phyloP scores from a whole-genome alignment of 2,329 filamentous ascomycete genomes.

The Alternaria sp. region DNA sequence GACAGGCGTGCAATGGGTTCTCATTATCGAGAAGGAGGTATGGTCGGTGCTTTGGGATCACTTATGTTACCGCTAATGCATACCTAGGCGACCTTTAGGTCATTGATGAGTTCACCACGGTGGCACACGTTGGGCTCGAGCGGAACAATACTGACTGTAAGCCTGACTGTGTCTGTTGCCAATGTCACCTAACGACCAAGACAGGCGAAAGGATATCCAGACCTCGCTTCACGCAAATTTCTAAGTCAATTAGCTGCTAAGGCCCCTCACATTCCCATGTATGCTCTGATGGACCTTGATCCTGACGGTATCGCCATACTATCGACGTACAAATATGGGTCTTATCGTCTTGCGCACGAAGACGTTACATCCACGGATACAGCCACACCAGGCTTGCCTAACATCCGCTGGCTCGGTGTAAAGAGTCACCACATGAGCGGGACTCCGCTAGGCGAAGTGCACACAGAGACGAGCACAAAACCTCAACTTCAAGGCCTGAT shows the following conservation, averaged over 20 bases:
- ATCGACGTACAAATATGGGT: slow-evolving; percentile 75
- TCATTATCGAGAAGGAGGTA: slow-evolving; percentile 83
- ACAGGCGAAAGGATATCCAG: slow-evolving; percentile 83
- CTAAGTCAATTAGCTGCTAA: slow-evolving; percentile 56
- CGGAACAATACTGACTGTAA: slow-evolving; percentile 74
- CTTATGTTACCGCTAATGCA: slow-evolving; percentile 19
- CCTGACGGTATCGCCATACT: slow-evolving; percentile 78
- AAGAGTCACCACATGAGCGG: slow-evolving; percentile 42
- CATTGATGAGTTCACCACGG: slow-evolving; percentile 64
- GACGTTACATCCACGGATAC: slow-evolving; percentile 49
- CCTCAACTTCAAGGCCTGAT: slow-evolving; percentile 53
- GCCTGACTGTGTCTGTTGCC: slow-evolving; percentile 9
- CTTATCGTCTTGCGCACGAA: slow-evolving; percentile 68
- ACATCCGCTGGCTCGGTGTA: slow-evolving; percentile 71
- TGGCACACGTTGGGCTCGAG: slow-evolving; percentile 59
- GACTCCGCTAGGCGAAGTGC: slow-evolving; percentile 19
- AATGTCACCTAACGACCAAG: slow-evolving; percentile 10
- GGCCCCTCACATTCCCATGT: slow-evolving; percentile 57
- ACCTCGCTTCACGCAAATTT: slow-evolving; percentile 72
- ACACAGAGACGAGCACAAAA: slow-evolving; percentile 12
- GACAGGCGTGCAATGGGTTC: slow-evolving; percentile 64
- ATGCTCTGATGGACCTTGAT: slow-evolving; percentile 75
- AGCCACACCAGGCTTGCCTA: slow-evolving; percentile 50
- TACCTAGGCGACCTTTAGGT: slow-evolving; percentile 74
- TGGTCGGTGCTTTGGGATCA: slow-evolving; percentile 2